Conservation (phyloP, 2,329 filamentous ascomycete species). For the Phyllosticta citriasiana region DNA sequence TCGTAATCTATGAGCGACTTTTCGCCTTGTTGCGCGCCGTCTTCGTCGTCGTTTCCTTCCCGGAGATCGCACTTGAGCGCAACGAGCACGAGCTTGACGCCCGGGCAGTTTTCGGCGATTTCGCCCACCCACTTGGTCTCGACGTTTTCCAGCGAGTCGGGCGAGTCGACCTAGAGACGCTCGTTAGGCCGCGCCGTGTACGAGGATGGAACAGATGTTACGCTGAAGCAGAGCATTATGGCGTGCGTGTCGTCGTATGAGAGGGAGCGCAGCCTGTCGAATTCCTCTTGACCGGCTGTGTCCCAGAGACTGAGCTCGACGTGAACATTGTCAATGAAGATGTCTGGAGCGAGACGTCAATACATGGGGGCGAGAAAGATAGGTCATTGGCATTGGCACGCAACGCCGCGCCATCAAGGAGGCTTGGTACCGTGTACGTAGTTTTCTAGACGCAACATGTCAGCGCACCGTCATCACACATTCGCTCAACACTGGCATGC, state of each 20-base stretch:
- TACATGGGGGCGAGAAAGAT: background rate
- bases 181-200: background rate
- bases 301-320: conserved; percentile 98
- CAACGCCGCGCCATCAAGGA: background rate
- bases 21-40: conserved; percentile 33
- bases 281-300: conserved; percentile 97
- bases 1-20: conserved; percentile 77
- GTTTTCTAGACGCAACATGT: conserved; percentile 53
- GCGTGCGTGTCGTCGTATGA: conserved; percentile 98
- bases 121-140: conserved; percentile 98
- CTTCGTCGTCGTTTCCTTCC: conserved; percentile 60
- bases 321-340: conserved; percentile 94
- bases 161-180: conserved; percentile 62
- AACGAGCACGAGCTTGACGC: conserved; percentile 87
- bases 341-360: conserved; percentile 50
- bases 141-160: conserved; percentile 94
- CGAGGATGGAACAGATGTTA: conserved; percentile 10
- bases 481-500: conserved; percentile 13
- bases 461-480: conserved; percentile 14
- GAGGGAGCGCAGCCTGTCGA: conserved; percentile 86
- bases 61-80: conserved; percentile 94
- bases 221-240: conserved; percentile 96
- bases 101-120: conserved; percentile 94
- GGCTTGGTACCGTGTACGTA: conserved; percentile 76
- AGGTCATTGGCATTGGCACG: background rate